A percentile compares a stretch with the other conserved stretches of the same genome.
Evolutionary conservation across 2,329 filamentous ascomycete species (phyloP).

Genomic region (Aspergillus sojae): DNA sequence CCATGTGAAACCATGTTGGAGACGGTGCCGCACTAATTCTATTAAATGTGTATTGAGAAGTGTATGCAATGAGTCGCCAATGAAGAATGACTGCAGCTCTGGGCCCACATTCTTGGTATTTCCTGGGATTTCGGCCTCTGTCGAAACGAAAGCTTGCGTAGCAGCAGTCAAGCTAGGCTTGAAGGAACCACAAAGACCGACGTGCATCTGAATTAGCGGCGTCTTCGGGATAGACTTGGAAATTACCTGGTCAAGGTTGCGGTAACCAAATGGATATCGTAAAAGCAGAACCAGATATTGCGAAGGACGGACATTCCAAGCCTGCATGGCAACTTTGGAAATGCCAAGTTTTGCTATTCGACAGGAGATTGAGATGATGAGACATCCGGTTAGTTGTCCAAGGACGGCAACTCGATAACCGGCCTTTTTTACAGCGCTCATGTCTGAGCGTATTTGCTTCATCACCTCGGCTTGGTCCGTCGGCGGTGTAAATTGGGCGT

Average conservation of each 20-base stretch:
- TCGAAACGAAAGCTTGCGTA: constrained; percentile 57
- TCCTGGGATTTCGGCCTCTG: neutral
- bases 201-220: constrained; percentile 57
- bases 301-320: constrained; percentile 69
- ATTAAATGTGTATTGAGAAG: constrained; percentile 69
- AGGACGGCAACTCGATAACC: constrained; percentile 73
- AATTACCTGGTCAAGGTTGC: constrained; percentile 57
- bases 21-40: constrained; percentile 62
- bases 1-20: constrained; percentile 62
- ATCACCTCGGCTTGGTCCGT: constrained; percentile 6
- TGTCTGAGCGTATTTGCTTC: constrained; percentile 57
- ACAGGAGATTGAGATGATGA: constrained; percentile 68
- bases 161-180: constrained; percentile 67
- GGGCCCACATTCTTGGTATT: neutral
- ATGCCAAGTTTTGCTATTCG: constrained; percentile 71
- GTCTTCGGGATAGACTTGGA: neutral
- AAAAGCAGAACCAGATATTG: constrained; percentile 78
- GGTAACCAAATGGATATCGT: constrained; percentile 65
- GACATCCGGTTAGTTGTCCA: constrained; percentile 53
- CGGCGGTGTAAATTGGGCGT: constrained; percentile 3
- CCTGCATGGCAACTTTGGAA: constrained; percentile 71
- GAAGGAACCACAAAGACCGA: constrained; percentile 72
- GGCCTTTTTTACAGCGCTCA: constrained; percentile 61
- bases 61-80: constrained; percentile 70
- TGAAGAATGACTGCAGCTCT: constrained; percentile 62